Evolutionary conservation across 1,139 yeast genomes (phyloP).

Genomic region (Suhomyces chickasaworum): DNA sequence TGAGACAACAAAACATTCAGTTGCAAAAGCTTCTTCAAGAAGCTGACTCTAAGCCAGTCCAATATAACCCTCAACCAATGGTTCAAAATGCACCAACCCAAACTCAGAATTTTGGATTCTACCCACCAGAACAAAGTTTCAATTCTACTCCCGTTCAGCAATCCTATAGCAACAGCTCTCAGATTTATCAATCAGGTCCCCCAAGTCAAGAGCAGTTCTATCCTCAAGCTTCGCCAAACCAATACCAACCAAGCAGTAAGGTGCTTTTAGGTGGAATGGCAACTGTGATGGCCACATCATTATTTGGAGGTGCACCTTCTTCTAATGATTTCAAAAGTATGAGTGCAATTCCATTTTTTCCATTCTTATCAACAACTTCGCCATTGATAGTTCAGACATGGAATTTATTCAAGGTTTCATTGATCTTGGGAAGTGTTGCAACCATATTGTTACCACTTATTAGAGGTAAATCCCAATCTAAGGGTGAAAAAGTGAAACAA

Average conservation of each 20-base stretch:
- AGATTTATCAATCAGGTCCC: constrained; percentile 2
- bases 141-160: constrained; percentile 27
- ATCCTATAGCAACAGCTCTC: constrained; percentile 16
- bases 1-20: constrained; percentile 56
- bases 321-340: constrained; percentile 42
- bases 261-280: constrained; percentile 59
- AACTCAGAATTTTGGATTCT: constrained; percentile 26
- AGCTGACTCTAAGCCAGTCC: constrained; percentile 14
- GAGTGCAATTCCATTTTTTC: constrained; percentile 39
- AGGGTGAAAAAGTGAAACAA: constrained; percentile 6
- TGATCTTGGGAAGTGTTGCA: constrained; percentile 31
- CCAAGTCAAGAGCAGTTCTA: constrained; percentile 18
- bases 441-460: constrained; percentile 30
- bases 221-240: constrained; percentile 20
- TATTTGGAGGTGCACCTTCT: constrained; percentile 29
- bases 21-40: constrained; percentile 42
- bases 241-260: constrained; percentile 25
- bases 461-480: constrained; percentile 2
- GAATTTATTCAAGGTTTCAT: constrained; percentile 28
- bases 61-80: constrained; percentile 8
- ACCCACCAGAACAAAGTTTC: constrained; percentile 24
- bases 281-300: constrained; percentile 52
- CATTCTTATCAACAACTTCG: constrained; percentile 28
- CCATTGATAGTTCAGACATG: constrained; percentile 30
- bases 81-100: neutral